Evolutionary conservation across 192 early-diverging fungal species (phyloP), one percentile per base, ranked within the genome.

Genomic region (Spizellomyces punctatus): DNA sequence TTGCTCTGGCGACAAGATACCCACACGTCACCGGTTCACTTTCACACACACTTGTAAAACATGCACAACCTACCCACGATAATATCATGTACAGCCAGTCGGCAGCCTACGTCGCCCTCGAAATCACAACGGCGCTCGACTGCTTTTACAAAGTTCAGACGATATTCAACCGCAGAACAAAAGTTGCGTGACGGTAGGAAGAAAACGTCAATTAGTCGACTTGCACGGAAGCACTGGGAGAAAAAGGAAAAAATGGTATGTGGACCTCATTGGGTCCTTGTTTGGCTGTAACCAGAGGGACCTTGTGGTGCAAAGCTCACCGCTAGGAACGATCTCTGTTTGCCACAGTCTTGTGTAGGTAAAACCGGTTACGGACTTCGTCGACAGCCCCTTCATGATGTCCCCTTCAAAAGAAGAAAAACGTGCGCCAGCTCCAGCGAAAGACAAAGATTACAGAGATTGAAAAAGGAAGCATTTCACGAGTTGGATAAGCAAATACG

Each of bases 381-480:
- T 19, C 22, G 54, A 56, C 54, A 56, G 54, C 54, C 22, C 5
- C n/a, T 56, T 22, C n/a, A 56, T 19, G 54, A 56, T 19, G 22
- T 7, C 54, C 22, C 54, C 7, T 56, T 56, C 54, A 22, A 36
- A 3, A 36, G 27, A 36, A 36, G 27, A 36, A 36, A 36, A 36
- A 36, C 27, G 27, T 36, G 27, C 27, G 27, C 3, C 27, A 36
- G 27, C 3, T 36, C 27, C 27, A 36, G 1, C 27, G 71, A 72
- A 27, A 50, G 44, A 12, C 71, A 72, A 17, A 55, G 71, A 52
- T 63, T 72, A 8, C 71, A 72, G 44, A 46, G 60, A 16, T 45
- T 72, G 14, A 72, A 72, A 56, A n/a, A 43, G 9, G 49, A 64
- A 6, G 71, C 71, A 21, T 72, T 64, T 27, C 71, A 44, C 61